phyloP scores from a whole-genome alignment of 441 rosid genomes.

The Lepidium campestre region DNA sequence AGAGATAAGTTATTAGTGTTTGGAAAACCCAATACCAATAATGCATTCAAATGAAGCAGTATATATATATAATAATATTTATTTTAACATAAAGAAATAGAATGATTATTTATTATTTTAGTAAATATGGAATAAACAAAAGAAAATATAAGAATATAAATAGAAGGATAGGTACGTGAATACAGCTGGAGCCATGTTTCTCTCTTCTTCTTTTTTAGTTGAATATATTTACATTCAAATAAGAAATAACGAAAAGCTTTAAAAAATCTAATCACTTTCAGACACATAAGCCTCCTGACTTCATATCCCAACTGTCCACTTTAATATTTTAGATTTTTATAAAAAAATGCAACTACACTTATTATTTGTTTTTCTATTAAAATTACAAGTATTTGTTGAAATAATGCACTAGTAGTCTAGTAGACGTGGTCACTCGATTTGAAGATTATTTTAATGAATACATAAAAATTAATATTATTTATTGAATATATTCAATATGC shows the following conservation, averaged over 20 bases:
- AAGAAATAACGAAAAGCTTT: conserved; percentile 21
- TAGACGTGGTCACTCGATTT: neutral
- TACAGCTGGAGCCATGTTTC: conserved; percentile 70
- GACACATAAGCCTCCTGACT: conserved; percentile 41
- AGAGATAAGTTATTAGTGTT: conserved; percentile 23
- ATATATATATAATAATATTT: too few relatives aligned
- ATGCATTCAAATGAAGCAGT: conserved; percentile 2
- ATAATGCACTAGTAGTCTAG: conserved; percentile 5
- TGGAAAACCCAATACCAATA: conserved; percentile 15
- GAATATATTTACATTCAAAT: conserved; percentile 13
- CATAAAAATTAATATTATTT: neutral
- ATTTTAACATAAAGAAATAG: neutral
- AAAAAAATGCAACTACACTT: conserved; percentile 10
- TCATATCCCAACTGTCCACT: conserved; percentile 24
- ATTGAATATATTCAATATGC: neutral
- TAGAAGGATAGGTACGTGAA: conserved; percentile 52
- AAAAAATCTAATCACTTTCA: conserved; percentile 43
- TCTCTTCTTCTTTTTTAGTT: conserved; percentile 24
- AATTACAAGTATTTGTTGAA: conserved; percentile 5
- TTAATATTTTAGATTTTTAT: neutral
- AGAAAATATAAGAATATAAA: neutral
- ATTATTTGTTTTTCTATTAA: neutral
- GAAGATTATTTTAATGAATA: neutral
- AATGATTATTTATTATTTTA: neutral
- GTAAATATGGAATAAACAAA: conserved; percentile 1